phyloP scores from a whole-genome alignment of 1,284 basidiomycete species.

The Puccinia coronata region DNA sequence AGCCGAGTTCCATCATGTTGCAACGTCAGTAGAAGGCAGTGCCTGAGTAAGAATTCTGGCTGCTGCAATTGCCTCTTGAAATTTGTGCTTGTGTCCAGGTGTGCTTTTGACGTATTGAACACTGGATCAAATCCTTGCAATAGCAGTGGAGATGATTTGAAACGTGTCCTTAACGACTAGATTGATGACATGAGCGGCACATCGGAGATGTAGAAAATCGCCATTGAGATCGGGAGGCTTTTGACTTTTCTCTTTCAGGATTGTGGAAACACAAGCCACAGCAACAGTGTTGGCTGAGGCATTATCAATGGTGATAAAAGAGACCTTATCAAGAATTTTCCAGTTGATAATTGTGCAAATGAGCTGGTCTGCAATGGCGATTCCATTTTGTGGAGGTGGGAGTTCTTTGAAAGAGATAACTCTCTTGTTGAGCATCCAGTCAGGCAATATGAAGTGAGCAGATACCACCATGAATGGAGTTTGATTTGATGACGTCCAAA shows the following conservation, averaged over 20 bases:
- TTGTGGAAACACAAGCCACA: neutral
- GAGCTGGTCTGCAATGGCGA: neutral
- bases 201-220: neutral
- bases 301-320: neutral
- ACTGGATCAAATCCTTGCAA: neutral
- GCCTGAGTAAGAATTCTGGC: neutral
- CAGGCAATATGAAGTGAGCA: neutral
- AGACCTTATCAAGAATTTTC: neutral
- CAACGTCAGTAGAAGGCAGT: neutral
- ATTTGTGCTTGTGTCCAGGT: neutral
- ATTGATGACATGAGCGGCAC: neutral
- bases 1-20: neutral
- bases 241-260: neutral
- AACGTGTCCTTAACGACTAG: neutral
- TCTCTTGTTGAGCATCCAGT: neutral
- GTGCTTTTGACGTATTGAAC: neutral
- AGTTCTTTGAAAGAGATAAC: neutral
- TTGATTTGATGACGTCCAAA: neutral
- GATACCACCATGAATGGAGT: conserved; percentile 2
- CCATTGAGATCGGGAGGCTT: neutral
- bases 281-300: neutral
- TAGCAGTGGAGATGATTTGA: neutral
- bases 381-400: neutral
- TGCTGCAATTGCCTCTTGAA: neutral
- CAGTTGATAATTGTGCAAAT: neutral